Evolutionary conservation across 202 grass and related monocot species (phyloP).

Genomic region (Elaeis oleifera): DNA sequence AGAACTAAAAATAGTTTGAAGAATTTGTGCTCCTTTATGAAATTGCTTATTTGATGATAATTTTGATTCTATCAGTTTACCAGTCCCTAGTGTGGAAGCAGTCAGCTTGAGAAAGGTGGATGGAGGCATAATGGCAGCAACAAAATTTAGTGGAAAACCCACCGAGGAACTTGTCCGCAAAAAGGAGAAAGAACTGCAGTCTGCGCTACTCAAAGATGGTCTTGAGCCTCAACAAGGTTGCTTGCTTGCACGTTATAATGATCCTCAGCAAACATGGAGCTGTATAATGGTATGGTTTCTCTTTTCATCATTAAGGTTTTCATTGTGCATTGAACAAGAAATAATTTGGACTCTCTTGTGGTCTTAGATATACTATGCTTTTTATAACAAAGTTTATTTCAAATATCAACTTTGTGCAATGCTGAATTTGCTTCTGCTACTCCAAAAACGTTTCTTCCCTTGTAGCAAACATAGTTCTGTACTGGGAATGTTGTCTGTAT

Average conservation of each 20-base stretch:
- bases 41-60: background rate
- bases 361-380: no score
- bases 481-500: no score
- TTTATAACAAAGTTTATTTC: no score
- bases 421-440: no score
- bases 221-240: conserved; percentile 61
- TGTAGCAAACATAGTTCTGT: no score
- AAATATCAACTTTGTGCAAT: no score
- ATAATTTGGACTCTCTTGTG: no score
- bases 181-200: conserved; percentile 57
- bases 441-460: no score
- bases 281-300: conserved; percentile 66
- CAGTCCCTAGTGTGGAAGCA: conserved; percentile 54
- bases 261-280: conserved; percentile 62
- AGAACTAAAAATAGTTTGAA: no score
- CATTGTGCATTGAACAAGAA: no score
- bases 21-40: no score
- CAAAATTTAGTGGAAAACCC: conserved; percentile 76
- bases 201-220: conserved; percentile 55
- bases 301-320: no score
- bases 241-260: conserved; percentile 92
- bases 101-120: conserved; percentile 52
- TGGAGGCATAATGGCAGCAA: conserved; percentile 55
- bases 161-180: conserved; percentile 56
- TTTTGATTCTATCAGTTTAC: conserved; percentile 48